phyloP scores from a whole-genome alignment of 495 filamentous ascomycete genomes.

The Talaromyces wortmannii region DNA sequence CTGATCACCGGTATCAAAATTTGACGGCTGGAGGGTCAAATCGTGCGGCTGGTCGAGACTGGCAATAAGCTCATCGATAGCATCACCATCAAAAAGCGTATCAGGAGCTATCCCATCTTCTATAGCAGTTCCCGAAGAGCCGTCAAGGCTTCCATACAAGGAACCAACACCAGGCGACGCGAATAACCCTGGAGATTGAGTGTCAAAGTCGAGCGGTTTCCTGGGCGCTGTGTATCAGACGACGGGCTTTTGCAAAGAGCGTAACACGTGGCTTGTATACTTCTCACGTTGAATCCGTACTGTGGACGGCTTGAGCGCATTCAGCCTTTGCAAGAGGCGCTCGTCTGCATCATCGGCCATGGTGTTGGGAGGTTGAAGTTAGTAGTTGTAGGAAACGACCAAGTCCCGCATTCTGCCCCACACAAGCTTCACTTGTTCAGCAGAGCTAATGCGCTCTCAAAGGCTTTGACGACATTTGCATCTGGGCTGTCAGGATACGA shows the following conservation, averaged over 20 bases:
- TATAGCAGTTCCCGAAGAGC: background rate
- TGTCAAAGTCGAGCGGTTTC: background rate
- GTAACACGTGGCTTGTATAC: background rate
- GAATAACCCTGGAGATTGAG: background rate
- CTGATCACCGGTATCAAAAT: background rate
- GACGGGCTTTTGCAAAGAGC: background rate
- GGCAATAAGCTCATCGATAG: slow-evolving; percentile 4
- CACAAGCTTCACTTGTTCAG: slow-evolving; percentile 34
- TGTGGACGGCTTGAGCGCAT: slow-evolving; percentile 5
- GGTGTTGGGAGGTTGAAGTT: background rate
- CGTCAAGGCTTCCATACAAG: background rate
- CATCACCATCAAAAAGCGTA: slow-evolving; percentile 3
- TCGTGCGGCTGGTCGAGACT: background rate
- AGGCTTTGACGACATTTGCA: slow-evolving; percentile 69
- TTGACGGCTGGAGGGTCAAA: background rate
- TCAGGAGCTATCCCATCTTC: slow-evolving; percentile 1
- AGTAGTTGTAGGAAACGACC: background rate
- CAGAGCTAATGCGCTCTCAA: slow-evolving; percentile 69
- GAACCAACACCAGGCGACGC: background rate
- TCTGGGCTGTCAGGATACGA: slow-evolving; percentile 37
- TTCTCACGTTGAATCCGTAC: slow-evolving; percentile 3
- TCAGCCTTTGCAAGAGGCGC: slow-evolving; percentile 4
- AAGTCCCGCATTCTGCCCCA: slow-evolving; percentile 1
- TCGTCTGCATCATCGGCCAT: slow-evolving; percentile 3
- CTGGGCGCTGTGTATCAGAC: background rate